Evolutionary conservation across 2,329 filamentous ascomycete genomes (phyloP), one percentile per base, ranked within the genome.

Genomic region (Fusarium scirpi): DNA sequence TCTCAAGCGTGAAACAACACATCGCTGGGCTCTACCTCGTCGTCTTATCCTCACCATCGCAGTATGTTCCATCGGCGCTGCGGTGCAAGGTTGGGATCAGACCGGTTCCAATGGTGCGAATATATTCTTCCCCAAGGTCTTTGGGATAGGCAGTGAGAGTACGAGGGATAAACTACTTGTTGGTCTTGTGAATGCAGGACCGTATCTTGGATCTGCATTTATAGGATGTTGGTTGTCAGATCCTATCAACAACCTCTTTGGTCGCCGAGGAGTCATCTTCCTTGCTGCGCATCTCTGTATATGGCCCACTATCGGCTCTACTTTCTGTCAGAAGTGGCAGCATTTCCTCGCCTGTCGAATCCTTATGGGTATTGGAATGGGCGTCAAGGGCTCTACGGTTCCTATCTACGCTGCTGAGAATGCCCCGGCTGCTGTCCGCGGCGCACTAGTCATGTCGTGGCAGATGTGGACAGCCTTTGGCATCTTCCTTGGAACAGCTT

Each of bases 401-500:
- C 86, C 86, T 1, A 82, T 88, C 29, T 87, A 83, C 70, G 84
- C 85, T 0, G 85, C 86, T 1, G 86, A 88, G 64, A 86, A 84
- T 62, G 78, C 84, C 0, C 86, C 86, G 0, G 81, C 85, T 3
- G 78, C 80, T n/a, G 86, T 87, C 60, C 83, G 86, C 7, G 86
- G 86, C 12, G 85, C 82, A 8, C 74, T 88, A 6, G 85, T 86
- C 41, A 87, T 86, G 83, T 83, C 80, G 0, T 88, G 85, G 84
- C 86, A 88, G 74, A 76, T 88, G 20, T 88, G 84, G 83, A 84
- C 81, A 2, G 89, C 65, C 80, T 91, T 81, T 58, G 81, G 88
- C 43, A 91, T 92, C 72, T 89, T 92, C 77, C 81, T 92, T 22
- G 91, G 90, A 12, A 89, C 86, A 58, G 86, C 84, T 62, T 89